These are phyloP conservation scores for Butyriboletus pseudospeciosus DNA, from an alignment of 1,284 basidiomycete genomes.

Conservation along the genomic window DNA sequence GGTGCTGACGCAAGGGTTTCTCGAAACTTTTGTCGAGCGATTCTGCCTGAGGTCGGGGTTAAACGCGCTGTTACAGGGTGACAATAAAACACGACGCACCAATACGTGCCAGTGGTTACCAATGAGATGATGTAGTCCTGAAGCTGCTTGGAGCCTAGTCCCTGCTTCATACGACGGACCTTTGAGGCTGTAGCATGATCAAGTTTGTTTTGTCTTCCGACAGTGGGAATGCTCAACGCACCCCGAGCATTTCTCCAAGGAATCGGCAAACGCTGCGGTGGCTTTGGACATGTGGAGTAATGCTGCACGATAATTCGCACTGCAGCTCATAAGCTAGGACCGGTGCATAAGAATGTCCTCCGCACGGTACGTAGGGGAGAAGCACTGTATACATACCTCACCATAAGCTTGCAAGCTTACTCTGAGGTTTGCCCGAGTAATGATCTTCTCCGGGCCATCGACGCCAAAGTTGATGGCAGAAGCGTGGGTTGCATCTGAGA, in stretches of 20 bases:
- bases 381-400: constrained; percentile 48
- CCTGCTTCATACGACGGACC: constrained; percentile 76
- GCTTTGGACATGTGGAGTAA: constrained; percentile 81
- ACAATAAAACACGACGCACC: constrained; percentile 40
- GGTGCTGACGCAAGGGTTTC: constrained; percentile 78
- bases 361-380: background rate
- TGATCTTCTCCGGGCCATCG: constrained; percentile 73
- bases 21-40: constrained; percentile 87
- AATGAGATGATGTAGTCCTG: constrained; percentile 87
- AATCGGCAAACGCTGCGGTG: constrained; percentile 82
- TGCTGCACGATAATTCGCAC: constrained; percentile 80
- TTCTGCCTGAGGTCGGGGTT: constrained; percentile 54
- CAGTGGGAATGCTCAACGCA: constrained; percentile 36
- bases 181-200: constrained; percentile 56
- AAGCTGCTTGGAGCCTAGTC: constrained; percentile 74
- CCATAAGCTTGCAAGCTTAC: constrained; percentile 75
- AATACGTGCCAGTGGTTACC: constrained; percentile 91
- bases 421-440: constrained; percentile 77
- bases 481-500: constrained; percentile 74
- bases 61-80: background rate
- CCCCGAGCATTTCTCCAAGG: constrained; percentile 80
- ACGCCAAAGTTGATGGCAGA: constrained; percentile 69
- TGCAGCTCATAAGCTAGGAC: constrained; percentile 68
- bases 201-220: background rate
- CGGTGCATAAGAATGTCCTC: constrained; percentile 17